Percentiles rank a stretch among this genome's conserved stretches.
These are phyloP conservation scores for Rhodotorula babjevae DNA, from an alignment of 768 basidiomycete species.

Conservation along the genomic window DNA sequence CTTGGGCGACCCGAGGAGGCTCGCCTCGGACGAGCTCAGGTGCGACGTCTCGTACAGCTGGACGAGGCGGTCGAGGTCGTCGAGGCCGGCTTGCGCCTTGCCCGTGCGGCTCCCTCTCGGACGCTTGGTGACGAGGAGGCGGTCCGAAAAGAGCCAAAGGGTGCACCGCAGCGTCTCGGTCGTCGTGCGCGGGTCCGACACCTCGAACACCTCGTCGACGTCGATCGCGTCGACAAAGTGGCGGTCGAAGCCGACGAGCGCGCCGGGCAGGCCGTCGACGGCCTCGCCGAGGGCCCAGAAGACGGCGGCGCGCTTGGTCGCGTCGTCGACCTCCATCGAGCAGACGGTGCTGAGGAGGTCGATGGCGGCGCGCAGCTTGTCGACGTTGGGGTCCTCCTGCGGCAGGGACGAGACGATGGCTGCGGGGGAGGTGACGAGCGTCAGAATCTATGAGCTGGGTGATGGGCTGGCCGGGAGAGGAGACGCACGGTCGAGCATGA, in stretches of 20 bases:
- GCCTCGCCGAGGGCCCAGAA: slow-evolving; percentile 78
- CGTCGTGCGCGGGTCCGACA: slow-evolving; percentile 47
- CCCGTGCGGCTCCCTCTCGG: slow-evolving; percentile 48
- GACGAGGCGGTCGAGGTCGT: slow-evolving; percentile 69
- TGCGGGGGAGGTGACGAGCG: slow-evolving; percentile 35
- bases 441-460: too few relatives aligned
- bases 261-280: slow-evolving; percentile 85
- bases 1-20: slow-evolving; percentile 58
- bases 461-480: too few relatives aligned
- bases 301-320: slow-evolving; percentile 80
- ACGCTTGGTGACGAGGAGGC: slow-evolving; percentile 83
- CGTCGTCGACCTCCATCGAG: slow-evolving; percentile 81
- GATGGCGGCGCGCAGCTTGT: slow-evolving; percentile 74
- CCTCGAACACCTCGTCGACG: slow-evolving; percentile 63
- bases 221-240: slow-evolving; percentile 88
- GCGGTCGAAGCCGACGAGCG: slow-evolving; percentile 80
- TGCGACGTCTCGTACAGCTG: slow-evolving; percentile 34
- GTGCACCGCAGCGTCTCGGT: slow-evolving; percentile 65
- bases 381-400: slow-evolving; percentile 67
- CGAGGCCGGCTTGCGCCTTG: slow-evolving; percentile 58
- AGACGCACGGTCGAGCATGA: slow-evolving; percentile 66
- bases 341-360: slow-evolving; percentile 87
- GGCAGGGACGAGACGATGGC: slow-evolving; percentile 88
- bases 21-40: slow-evolving; percentile 28
- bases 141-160: slow-evolving; percentile 90